Conservation (phyloP, 257 asterid genomes). For the Nicotiana otophora region DNA sequence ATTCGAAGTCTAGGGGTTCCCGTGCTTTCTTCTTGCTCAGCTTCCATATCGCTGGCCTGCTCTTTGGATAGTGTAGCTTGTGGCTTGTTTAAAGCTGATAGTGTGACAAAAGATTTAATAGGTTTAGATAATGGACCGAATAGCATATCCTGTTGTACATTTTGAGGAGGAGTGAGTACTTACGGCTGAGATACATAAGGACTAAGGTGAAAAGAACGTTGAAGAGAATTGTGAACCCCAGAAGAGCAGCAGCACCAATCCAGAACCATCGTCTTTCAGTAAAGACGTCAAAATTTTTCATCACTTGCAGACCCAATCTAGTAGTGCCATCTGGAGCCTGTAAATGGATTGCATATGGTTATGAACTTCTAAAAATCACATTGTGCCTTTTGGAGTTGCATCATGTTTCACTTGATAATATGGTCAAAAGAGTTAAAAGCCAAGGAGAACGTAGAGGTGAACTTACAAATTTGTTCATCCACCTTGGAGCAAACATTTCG, state of each 20-base stretch:
- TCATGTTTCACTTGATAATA: neutral
- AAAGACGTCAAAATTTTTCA: constrained; percentile 36
- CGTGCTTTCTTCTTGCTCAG: constrained; percentile 30
- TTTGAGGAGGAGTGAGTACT: constrained; percentile 18
- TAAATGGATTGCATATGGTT: neutral
- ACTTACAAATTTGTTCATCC: constrained; percentile 42
- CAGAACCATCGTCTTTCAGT: constrained; percentile 52
- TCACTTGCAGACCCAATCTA: constrained; percentile 37
- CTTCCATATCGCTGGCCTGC: constrained; percentile 64
- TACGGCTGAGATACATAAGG: constrained; percentile 53
- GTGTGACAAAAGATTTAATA: neutral
- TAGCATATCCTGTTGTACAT: neutral
- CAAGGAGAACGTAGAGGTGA: neutral
- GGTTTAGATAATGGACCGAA: neutral
- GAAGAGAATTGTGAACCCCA: constrained; percentile 43
- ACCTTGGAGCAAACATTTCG: constrained; percentile 58
- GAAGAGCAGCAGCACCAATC: constrained; percentile 55
- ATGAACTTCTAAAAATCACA: neutral
- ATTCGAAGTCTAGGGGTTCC: constrained; percentile 43
- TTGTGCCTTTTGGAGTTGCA: neutral
- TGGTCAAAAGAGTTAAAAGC: neutral
- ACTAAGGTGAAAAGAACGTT: constrained; percentile 49
- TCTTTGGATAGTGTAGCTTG: constrained; percentile 86
- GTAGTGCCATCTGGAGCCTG: constrained; percentile 36
- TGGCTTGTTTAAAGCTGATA: constrained; percentile 71